Conservation (phyloP, 1,284 basidiomycete genomes). For the Tylopilus sp. region DNA sequence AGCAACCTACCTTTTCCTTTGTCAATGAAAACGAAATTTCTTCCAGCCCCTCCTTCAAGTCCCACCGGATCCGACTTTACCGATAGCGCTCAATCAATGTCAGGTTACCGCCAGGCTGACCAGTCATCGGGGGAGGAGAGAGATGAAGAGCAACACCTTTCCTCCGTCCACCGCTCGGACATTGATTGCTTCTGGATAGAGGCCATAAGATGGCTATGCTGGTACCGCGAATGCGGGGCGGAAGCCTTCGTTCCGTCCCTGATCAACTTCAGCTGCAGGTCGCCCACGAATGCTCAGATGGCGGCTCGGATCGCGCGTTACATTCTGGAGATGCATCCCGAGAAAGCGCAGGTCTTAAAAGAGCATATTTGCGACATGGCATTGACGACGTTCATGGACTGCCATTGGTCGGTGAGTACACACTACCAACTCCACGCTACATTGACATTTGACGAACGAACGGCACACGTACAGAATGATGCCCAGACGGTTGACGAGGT, state of each 20-base stretch:
- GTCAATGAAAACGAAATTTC: slow-evolving; percentile 13
- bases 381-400: slow-evolving; percentile 31
- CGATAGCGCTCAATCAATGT: neutral
- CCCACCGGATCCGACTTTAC: slow-evolving; percentile 16
- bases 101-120: neutral
- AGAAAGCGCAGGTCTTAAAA: slow-evolving; percentile 26
- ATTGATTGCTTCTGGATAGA: slow-evolving; percentile 29
- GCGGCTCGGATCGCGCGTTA: slow-evolving; percentile 36
- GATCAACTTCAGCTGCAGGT: slow-evolving; percentile 28
- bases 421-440: neutral
- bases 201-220: slow-evolving; percentile 28
- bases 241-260: slow-evolving; percentile 32
- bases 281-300: slow-evolving; percentile 20
- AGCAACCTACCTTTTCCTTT: slow-evolving; percentile 18
- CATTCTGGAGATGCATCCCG: slow-evolving; percentile 19
- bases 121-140: neutral
- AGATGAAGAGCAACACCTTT: slow-evolving; percentile 6
- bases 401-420: slow-evolving; percentile 39
- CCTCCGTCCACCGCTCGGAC: slow-evolving; percentile 18
- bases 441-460: neutral
- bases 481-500: slow-evolving; percentile 13
- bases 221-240: slow-evolving; percentile 31
- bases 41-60: slow-evolving; percentile 32
- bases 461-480: slow-evolving; percentile 24
- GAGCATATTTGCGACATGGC: slow-evolving; percentile 25